Evolutionary conservation across 1,284 basidiomycete genomes (phyloP), one percentile per base, ranked within the genome.

Genomic region (Apiotrichum laibachii): DNA sequence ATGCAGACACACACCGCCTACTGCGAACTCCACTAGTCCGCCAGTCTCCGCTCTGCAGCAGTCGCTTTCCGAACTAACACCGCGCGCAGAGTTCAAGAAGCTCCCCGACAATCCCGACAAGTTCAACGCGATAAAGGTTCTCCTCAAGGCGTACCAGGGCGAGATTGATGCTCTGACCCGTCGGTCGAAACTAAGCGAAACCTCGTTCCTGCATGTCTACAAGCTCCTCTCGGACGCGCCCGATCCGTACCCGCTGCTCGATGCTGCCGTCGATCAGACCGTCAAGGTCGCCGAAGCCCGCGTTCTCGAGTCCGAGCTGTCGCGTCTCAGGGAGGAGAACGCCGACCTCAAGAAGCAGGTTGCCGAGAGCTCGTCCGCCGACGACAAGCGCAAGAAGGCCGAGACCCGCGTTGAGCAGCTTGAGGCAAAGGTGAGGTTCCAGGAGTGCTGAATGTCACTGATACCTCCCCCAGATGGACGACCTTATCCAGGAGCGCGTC

Each of bases 151-250:
- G 5, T 98, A 99, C 80, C 95, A 99, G 79, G 83, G 87, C 9
- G 95, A 98, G 79, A 98, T 99, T 62, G 95, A 99, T 80, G 88
- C 81, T 67, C 85, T 99, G 60, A 98, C 93, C 0, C 90, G 91
- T 65, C 87, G 95, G 9, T 90, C 88, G 35, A 97, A 96, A 73
- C 79, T 84, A 18, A 88, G 93, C 1, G 95, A 98, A 81, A 94
- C 89, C 69, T 90, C 92, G 0, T 96, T 99, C 77, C 81, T 97
- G 35, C 90, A 88, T 67, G 87, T 94, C 15, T 96, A 96, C 82
- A 96, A 96, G 76, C 85, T 94, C 21, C 78, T 99, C 5, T 90
- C 91, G 0, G 92, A 95, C 71, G 93, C 91, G 8, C 93, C 94
- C 0, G 95, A 99, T 77, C 96, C 95, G 18, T 96, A 93, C 72